Base-by-base conservation (phyloP, 352 stramenopile species). In the Blastocystis sp. region DNA sequence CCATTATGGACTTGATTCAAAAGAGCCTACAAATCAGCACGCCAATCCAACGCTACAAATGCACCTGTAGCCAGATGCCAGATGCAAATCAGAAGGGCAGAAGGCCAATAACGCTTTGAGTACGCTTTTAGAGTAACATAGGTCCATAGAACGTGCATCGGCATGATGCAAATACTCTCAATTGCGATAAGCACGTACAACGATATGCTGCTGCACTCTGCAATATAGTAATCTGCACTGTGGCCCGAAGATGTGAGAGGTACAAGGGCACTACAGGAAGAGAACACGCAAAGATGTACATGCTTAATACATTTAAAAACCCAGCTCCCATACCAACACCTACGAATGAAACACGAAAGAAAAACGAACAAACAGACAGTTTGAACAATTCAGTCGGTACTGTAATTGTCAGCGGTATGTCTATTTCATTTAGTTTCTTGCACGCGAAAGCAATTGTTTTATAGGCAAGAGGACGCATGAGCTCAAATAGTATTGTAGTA, bases 341-440 rank as follows among this genome's bases (percentile, higher is more conserved):
- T 59, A 59, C 50, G 20, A 59, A 59, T 13, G 20, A n/a, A 59
- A 59, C 50, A 59, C 50, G 11, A 59, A n/a, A 59, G 50, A 13
- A n/a, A 59, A 59, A 59, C 50, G 11, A n/a, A 59, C 70, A 62
- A 4, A 80, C 47, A 43, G 70, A 80, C 0, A 80, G 50, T 20
- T 80, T 80, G 45, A 61, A 80, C 13, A 80, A n/a, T 63, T 80
- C 70, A 4, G 70, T 61, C 29, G 70, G 70, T 34, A 41, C 43
- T 41, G 43, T 64, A 29, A 80, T 62, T 45, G 70, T 64, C 34
- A 80, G 70, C 23, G 70, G 70, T 45, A 80, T 80, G n/a, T 80
- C 50, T 53, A 80, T 53, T 37, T 7, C 45, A 34, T 80, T 80
- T 20, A 80, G 37, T 41, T 62, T 80, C 8, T 80, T 23, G 55